Base-by-base conservation (phyloP, 2,329 filamentous ascomycete species). In the Aspergillus uvarum region DNA sequence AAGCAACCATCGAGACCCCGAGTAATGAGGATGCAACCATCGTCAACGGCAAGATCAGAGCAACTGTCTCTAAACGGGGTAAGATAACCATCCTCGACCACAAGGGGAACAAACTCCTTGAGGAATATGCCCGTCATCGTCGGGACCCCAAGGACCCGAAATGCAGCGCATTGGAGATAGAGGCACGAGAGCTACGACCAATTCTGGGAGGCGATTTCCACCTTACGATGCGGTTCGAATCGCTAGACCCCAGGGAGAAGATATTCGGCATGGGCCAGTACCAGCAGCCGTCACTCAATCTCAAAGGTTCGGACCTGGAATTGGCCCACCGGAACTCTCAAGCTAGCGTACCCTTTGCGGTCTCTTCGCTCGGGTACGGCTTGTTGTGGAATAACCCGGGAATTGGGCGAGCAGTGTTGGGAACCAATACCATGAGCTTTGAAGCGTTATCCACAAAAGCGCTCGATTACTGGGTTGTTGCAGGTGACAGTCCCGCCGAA, bases 251-350 rank as follows among this genome's bases (percentile, higher is more conserved):
- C 0, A 75, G 82, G 19, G 87, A 89, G 69, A 84, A 82, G 67
- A 83, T 89, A n/a, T 89, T 81, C 66, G 87, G 87, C 21, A 89
- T 89, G 86, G 87, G 87, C 0, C 87, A 89, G 71, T 89, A 89
- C 61, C 87, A 89, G 66, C 86, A 89, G 64, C 83, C 84, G 0
- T 80, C 78, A 54, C 75, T 89, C n/a, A 80, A 89, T 67, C 77
- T 89, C 52, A 89, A 88, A 65, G 87, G 87, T 0, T 68, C 77
- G 0, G 85, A 89, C 59, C 71, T 89, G 1, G 87, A 89, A 67
- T 79, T 89, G 2, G 86, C 87, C 0, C 87, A 89, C 42, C 81
- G 86, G 1, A 89, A 89, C 68, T 88, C 85, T 0, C 87, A 89
- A 70, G 86, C 86, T 4, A 86, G 81, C 53, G 81, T 89, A 0